phyloP scores from a whole-genome alignment of 2,329 filamentous ascomycete genomes.

The Tolypocladium paradoxum region DNA sequence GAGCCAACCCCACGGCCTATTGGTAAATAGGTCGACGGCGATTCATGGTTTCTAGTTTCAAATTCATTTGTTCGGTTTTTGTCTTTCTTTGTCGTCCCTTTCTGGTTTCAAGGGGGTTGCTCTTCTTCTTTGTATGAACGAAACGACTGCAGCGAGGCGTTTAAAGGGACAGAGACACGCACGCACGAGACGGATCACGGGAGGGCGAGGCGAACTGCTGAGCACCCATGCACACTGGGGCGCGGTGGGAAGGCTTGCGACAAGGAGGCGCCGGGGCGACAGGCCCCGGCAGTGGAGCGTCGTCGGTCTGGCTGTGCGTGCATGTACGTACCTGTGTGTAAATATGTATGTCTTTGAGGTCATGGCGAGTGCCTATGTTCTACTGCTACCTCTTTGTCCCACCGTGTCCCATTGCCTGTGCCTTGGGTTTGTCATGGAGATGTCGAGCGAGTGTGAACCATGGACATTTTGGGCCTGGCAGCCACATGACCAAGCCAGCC shows the following conservation, averaged over 20 bases:
- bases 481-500: too few species aligned
- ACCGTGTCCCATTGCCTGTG: too few species aligned
- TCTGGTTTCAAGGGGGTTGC: background rate
- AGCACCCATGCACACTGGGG: background rate
- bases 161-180: conserved; percentile 1
- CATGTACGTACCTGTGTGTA: background rate
- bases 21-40: conserved; percentile 10
- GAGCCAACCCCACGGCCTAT: conserved; percentile 30
- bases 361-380: background rate
- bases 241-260: background rate
- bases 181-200: background rate
- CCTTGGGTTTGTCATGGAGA: too few species aligned
- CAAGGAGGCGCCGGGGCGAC: background rate
- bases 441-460: too few species aligned
- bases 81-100: conserved; percentile 4
- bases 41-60: background rate
- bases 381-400: background rate
- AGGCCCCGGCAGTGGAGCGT: background rate
- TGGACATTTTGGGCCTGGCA: too few species aligned
- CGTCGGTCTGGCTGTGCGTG: background rate
- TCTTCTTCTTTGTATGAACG: conserved; percentile 7
- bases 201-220: background rate
- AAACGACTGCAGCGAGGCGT: conserved; percentile 13
- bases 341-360: background rate
- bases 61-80: conserved; percentile 5